These are phyloP conservation scores for Monosporascus sp. DNA, from an alignment of 2,329 filamentous ascomycete species.

Conservation along the genomic window DNA sequence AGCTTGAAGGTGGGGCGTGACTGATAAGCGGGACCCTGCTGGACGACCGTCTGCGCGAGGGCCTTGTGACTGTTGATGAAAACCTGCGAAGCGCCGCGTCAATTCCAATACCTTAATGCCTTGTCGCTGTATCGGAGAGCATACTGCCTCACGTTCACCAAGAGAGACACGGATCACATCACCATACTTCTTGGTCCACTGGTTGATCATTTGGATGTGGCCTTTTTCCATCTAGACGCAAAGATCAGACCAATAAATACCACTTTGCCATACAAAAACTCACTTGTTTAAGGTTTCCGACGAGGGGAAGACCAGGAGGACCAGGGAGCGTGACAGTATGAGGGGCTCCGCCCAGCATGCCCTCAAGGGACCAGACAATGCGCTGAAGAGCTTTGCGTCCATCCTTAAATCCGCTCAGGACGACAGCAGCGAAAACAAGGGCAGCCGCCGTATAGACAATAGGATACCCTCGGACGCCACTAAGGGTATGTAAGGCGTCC, in stretches of 20 bases:
- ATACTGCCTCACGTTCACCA: neutral
- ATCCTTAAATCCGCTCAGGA: neutral
- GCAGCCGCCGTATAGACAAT: neutral
- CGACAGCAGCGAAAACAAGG: neutral
- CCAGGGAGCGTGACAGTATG: neutral
- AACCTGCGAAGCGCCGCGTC: neutral
- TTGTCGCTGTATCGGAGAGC: neutral
- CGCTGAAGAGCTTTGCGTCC: neutral
- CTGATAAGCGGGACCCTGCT: neutral
- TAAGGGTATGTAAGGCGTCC: neutral
- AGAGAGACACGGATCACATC: neutral
- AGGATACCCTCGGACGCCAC: neutral
- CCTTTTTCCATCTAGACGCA: neutral
- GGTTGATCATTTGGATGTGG: neutral
- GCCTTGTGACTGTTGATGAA: slow-evolving; percentile 1
- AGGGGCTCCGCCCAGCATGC: neutral
- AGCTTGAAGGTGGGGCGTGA: neutral
- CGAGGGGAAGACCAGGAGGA: neutral
- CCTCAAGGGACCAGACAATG: neutral
- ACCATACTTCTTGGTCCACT: neutral
- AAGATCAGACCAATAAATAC: neutral
- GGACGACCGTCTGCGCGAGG: neutral
- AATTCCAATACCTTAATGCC: neutral
- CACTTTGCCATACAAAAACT: neutral
- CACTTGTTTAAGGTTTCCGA: neutral